A percentile compares a stretch with the other conserved stretches of the same genome.
These are phyloP conservation scores for Moelleriella libera DNA, from an alignment of 2,329 filamentous ascomycete species.

Conservation along the genomic window DNA sequence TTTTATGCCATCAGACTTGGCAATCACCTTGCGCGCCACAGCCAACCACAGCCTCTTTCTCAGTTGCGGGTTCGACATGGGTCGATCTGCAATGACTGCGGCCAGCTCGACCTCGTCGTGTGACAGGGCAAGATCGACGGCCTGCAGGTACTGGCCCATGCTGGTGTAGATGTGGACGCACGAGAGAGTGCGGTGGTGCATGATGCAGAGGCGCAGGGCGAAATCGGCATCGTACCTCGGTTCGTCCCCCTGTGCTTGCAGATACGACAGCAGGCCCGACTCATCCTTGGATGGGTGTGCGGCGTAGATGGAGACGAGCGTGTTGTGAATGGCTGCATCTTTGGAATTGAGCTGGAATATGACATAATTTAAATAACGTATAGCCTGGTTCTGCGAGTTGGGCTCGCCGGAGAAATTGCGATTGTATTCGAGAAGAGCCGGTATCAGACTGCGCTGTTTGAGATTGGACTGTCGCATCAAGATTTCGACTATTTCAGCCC, in stretches of 20 bases:
- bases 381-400: constrained; percentile 70
- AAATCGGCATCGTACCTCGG: constrained; percentile 91
- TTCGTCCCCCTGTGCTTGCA: constrained; percentile 79
- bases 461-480: constrained; percentile 83
- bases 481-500: constrained; percentile 82
- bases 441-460: constrained; percentile 77
- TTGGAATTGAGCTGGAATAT: constrained; percentile 74
- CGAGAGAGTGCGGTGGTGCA: constrained; percentile 81
- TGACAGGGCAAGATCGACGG: constrained; percentile 81
- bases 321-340: constrained; percentile 88
- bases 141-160: constrained; percentile 89
- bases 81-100: constrained; percentile 74
- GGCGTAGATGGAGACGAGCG: constrained; percentile 89
- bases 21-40: constrained; percentile 88
- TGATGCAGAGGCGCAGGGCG: constrained; percentile 86
- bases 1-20: constrained; percentile 75
- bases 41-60: constrained; percentile 93
- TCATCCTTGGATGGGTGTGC: constrained; percentile 75
- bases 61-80: constrained; percentile 62
- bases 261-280: constrained; percentile 70
- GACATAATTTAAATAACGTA: constrained; percentile 85
- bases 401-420: constrained; percentile 51
- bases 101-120: constrained; percentile 85
- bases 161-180: constrained; percentile 95
- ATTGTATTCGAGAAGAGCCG: constrained; percentile 88